Evolutionary conservation across 1,284 basidiomycete genomes (phyloP), one percentile per base, ranked within the genome.

Genomic region (Ceratobasidium sp.): DNA sequence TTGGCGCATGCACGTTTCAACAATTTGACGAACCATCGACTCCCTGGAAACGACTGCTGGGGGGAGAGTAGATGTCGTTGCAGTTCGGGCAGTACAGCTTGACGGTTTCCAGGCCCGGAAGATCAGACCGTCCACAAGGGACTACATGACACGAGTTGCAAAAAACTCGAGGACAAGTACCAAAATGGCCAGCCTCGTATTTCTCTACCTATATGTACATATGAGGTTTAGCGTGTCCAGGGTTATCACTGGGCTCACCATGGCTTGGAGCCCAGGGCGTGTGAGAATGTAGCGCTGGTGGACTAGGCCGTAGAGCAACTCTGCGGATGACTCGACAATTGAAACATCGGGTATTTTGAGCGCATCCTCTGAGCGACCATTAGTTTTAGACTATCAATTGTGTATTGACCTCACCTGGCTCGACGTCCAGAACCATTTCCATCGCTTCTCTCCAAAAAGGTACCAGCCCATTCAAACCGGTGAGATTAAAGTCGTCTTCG

Each of bases 351-450:
- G 93, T 77, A 94, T 94, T 86, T 93, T 94, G 71, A 95, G 91
- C 31, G 94, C 91, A 83, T 99, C 98, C 84, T 99, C 98, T 82
- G 97, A 94, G 84, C n/a, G n/a, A n/a, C n/a, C n/a, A n/a, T n/a
- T n/a, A n/a, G n/a, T n/a, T n/a, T n/a, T n/a, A n/a, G n/a, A n/a
- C n/a, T n/a, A n/a, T n/a, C n/a, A n/a, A n/a, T n/a, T n/a, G n/a
- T n/a, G n/a, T n/a, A n/a, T n/a, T n/a, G n/a, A n/a, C n/a, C 91
- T 83, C 84, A 96, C 96, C 96, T 86, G 98, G 95, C 86, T 99
- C 98, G 69, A 99, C 97, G 85, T 99, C 98, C 77, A 99, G 86
- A n/a, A 99, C 96, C 98, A 99, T 99, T 86, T 99, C 98, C 90
- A 99, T 92, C 35, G 98, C 98, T 84, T 99, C 98, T 85, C 98